Percentiles rank a stretch among this genome's conserved stretches.
Evolutionary conservation across 768 basidiomycete genomes (phyloP).

Genomic region (Pholiota microspora): DNA sequence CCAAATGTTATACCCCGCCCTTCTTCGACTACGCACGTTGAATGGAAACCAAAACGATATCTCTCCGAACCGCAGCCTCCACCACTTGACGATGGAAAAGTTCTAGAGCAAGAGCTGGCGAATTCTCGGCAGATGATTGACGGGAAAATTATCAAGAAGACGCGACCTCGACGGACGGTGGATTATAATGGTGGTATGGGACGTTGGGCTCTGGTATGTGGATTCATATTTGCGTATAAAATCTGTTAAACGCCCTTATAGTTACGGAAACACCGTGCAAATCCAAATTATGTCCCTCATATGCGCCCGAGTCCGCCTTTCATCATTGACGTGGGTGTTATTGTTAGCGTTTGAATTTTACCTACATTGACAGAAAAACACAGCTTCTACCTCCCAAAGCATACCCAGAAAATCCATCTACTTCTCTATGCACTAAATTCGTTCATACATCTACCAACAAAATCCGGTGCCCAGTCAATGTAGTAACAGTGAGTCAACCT

Average conservation of each 20-base stretch:
- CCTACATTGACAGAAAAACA: conserved; percentile 17
- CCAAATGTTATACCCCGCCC: conserved; percentile 12
- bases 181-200: conserved; percentile 91
- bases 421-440: conserved; percentile 94
- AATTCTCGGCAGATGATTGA: conserved; percentile 70
- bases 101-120: conserved; percentile 78
- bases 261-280: conserved; percentile 78
- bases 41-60: conserved; percentile 78
- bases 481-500: conserved; percentile 77
- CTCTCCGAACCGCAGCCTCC: conserved; percentile 73
- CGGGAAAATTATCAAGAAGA: conserved; percentile 86
- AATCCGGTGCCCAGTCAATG: conserved; percentile 94
- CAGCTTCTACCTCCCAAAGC: conserved; percentile 94
- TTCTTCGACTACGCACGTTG: conserved; percentile 38
- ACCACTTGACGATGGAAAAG: conserved; percentile 72
- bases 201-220: conserved; percentile 77
- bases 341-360: conserved; percentile 7
- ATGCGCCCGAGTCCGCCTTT: conserved; percentile 86
- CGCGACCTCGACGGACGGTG: conserved; percentile 88
- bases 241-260: conserved; percentile 26
- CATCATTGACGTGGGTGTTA: conserved; percentile 74
- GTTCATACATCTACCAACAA: conserved; percentile 99
- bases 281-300: conserved; percentile 69
- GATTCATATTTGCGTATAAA: background rate
- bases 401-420: conserved; percentile 88